Evolutionary conservation across 2,329 filamentous ascomycete genomes (phyloP).

Genomic region (Elsinoe batatas): DNA sequence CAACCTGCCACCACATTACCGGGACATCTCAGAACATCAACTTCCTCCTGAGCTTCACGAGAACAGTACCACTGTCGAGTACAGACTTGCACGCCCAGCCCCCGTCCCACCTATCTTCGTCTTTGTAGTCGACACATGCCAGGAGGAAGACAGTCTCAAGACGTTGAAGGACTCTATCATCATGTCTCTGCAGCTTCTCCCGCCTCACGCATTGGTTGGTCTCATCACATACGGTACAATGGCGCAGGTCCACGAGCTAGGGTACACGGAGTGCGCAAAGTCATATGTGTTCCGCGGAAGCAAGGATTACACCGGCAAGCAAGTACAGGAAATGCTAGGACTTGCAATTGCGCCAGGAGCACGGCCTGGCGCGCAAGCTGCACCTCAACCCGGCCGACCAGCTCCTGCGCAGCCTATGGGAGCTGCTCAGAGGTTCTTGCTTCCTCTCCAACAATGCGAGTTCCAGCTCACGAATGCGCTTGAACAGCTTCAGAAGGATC

Average conservation of each 20-base stretch:
- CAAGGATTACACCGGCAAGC: constrained; percentile 96
- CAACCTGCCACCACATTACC: constrained; percentile 74
- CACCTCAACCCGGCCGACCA: constrained; percentile 55
- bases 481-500: constrained; percentile 91
- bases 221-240: constrained; percentile 88
- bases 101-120: constrained; percentile 78
- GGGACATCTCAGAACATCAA: constrained; percentile 74
- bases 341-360: constrained; percentile 57
- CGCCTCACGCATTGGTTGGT: constrained; percentile 71
- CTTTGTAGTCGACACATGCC: constrained; percentile 80
- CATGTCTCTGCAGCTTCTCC: constrained; percentile 73
- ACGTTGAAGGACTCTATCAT: constrained; percentile 78
- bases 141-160: constrained; percentile 76
- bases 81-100: constrained; percentile 69
- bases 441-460: constrained; percentile 91
- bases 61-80: constrained; percentile 81
- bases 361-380: constrained; percentile 61
- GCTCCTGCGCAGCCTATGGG: constrained; percentile 57
- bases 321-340: constrained; percentile 98
- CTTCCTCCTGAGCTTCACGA: constrained; percentile 77
- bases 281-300: constrained; percentile 96
- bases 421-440: constrained; percentile 77
- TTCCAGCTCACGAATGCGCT: constrained; percentile 94
- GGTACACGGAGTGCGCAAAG: constrained; percentile 95
- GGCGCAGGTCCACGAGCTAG: constrained; percentile 95